phyloP scores from a whole-genome alignment of 805 yeast genomes.

The Tetrapisispora phaffii region DNA sequence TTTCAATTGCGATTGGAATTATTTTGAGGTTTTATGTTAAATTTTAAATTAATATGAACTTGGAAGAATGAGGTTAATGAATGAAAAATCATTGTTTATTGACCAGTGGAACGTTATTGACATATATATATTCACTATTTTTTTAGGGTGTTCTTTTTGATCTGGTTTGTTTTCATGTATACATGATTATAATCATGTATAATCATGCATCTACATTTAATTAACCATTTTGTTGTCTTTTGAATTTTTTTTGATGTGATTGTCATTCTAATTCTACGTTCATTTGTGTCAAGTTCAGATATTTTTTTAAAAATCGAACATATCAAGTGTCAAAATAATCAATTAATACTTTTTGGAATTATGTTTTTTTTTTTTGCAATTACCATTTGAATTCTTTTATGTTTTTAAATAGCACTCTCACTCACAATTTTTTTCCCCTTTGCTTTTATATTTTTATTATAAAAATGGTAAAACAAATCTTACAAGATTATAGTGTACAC shows the following conservation, averaged over 20 bases:
- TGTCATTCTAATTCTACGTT: not conserved
- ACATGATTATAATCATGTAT: not conserved
- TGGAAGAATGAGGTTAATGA: not conserved
- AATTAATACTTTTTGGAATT: not conserved
- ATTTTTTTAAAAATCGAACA: not conserved
- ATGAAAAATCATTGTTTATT: slow-evolving; percentile 1
- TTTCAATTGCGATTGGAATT: not conserved
- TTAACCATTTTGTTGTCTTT: not conserved
- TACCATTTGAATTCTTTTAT: not conserved
- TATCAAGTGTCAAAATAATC: not conserved
- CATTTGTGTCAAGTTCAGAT: not conserved
- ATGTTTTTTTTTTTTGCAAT: too few relatives aligned
- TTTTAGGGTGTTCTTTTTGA: not conserved
- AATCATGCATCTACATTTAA: not conserved
- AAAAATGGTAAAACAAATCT: too few relatives aligned
- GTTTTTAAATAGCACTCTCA: not conserved
- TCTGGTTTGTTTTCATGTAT: not conserved
- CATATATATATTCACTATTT: not conserved
- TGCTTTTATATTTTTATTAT: not conserved
- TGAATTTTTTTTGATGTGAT: slow-evolving; percentile 1
- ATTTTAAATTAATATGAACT: too few relatives aligned
- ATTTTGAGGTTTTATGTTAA: not conserved
- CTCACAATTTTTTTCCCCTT: not conserved
- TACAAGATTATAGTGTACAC: too few relatives aligned
- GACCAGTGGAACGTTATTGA: not conserved